Base-by-base conservation (phyloP, 257 asterid species). In the Capsicum baccatum region DNA sequence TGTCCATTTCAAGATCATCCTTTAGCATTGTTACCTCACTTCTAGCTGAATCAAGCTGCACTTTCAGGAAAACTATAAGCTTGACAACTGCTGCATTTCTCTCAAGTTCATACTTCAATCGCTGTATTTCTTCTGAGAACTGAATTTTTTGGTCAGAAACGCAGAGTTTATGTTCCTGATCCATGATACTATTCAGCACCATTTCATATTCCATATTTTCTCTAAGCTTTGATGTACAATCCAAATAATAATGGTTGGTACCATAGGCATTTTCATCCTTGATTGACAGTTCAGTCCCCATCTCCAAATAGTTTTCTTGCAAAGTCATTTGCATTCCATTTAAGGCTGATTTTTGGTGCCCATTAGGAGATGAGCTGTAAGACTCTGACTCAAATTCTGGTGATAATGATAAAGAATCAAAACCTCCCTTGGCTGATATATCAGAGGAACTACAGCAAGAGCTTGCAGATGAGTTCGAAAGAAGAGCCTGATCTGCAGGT, bases 341-440 rank as follows among this genome's bases (percentile, higher is more conserved):
- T 2, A 74, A 60, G 84, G 50, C 68, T 1, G 88, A 81, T 58
- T 85, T 80, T 56, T 71, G 59, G 58, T 79, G 82, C 57, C 79
- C 91, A 66, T 62, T 26, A 33, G 88, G 81, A 83, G 92, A 87
- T 12, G 86, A 81, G 83, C 85, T 68, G 48, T 57, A 92, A 48
- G 95, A 87, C 71, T 93, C 99, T 12, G 93, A 87, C 87, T 95
- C 99, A 66, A 95, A 94, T 88, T 94, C 98, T 3, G 97, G 90
- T 37, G 93, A 94, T 83, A 88, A 19, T 44, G 82, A 21, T 50
- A 93, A 90, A 82, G 88, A 92, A 69, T 91, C 89, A 57, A 92
- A 92, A 83, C 88, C 91, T 83, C 82, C 93, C 55, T 88, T 85
- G 60, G 87, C 91, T 59, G 95, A 92, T 42, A 71, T 68, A 54